Evolutionary conservation across 805 yeast species (phyloP), one percentile per base, ranked within the genome.

Genomic region (Candida railenensis): DNA sequence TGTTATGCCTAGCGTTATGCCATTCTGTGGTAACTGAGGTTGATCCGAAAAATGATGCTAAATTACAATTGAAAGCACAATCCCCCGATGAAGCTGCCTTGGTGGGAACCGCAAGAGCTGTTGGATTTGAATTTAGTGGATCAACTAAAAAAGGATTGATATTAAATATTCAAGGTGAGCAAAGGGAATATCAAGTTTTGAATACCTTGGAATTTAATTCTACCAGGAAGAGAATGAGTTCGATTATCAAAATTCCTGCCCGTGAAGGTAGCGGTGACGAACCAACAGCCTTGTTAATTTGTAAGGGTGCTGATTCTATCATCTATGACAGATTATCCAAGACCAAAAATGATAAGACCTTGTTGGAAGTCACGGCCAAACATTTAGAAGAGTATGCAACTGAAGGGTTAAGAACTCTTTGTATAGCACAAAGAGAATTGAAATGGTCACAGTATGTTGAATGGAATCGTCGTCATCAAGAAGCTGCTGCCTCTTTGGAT

Each of bases 71-170:
- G 34, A 83, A 85, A 56, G 94, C 94, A 0, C 94, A 87, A 61
- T 83, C 90, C 21, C 95, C 95, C 0, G 95, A 87, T 72, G 95
- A 87, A 65, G 90, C 91, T 22, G 94, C 95, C 0, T 74, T 87
- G 47, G 95, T 87, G 14, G 84, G 83, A 14, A 85, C 94, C 18
- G 94, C 94, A 0, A 76, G 91, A 61, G 85, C 86, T 56, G 70
- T 85, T 55, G 95, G 95, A 0, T 87, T 81, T 63, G 75, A 78
- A 33, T 86, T 85, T 59, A 61, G 76, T 16, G 83, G 78, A 37
- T 77, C 81, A 61, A 86, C 90, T 8, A 85, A 85, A 58, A 74
- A 75, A 42, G 94, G 92, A 47, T 59, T 85, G 16, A 66, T 85
- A 42, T 71, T 87, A 40, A 81, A 82, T 45, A 81, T 82, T 34